Percentiles rank a stretch among this genome's conserved stretches.
Evolutionary conservation across 2,329 filamentous ascomycete species (phyloP).

Genomic region (Penicillium paneum): DNA sequence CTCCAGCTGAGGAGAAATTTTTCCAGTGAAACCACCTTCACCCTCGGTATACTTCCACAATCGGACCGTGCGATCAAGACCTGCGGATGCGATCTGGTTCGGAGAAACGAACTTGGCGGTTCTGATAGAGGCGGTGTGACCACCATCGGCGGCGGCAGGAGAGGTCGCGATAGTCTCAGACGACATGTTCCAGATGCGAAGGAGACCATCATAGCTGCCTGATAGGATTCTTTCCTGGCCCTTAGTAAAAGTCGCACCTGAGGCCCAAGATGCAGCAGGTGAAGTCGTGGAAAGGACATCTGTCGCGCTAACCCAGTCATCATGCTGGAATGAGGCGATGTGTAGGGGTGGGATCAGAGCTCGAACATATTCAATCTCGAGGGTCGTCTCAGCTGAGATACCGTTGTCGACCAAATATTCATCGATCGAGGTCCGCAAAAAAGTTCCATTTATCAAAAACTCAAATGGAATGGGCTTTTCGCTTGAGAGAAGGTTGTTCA

Average conservation of each 20-base stretch:
- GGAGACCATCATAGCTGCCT: conserved; percentile 85
- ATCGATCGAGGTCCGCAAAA: conserved; percentile 82
- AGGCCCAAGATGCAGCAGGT: conserved; percentile 57
- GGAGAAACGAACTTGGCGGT: conserved; percentile 78
- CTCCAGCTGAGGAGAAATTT: conserved; percentile 71
- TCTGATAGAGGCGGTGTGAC: conserved; percentile 75
- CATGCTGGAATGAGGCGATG: conserved; percentile 89
- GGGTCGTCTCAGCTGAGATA: conserved; percentile 80
- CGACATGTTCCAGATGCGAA: conserved; percentile 86
- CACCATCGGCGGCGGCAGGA: conserved; percentile 61
- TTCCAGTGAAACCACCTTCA: conserved; percentile 57
- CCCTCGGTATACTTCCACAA: conserved; percentile 83
- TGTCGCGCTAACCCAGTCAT: conserved; percentile 91
- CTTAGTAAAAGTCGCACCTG: conserved; percentile 42
- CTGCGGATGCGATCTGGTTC: conserved; percentile 74
- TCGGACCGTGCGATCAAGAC: conserved; percentile 79
- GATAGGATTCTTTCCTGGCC: conserved; percentile 76
- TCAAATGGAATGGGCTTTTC: conserved; percentile 63
- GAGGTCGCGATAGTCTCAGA: conserved; percentile 82
- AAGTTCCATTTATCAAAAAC: conserved; percentile 91
- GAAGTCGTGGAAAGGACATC: conserved; percentile 73
- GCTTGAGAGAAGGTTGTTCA: conserved; percentile 59
- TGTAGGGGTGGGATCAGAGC: conserved; percentile 85
- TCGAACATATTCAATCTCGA: conserved; percentile 89
- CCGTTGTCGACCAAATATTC: conserved; percentile 84